Base-by-base conservation (phyloP, 257 asterid genomes). In the Coffea canephora region DNA sequence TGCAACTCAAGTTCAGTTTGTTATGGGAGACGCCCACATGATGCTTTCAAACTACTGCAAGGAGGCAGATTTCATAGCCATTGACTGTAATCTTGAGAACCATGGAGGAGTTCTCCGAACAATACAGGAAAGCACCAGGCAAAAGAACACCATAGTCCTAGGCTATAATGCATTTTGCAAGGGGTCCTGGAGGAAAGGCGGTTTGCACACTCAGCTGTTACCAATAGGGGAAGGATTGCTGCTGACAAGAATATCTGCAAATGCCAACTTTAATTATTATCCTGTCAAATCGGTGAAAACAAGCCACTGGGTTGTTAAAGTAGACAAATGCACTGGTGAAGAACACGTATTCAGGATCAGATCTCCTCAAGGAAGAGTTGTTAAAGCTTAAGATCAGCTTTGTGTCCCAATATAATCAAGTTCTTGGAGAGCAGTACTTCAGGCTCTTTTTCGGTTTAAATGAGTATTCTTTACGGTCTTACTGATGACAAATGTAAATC, bases 171-270 rank as follows among this genome's bases (percentile, higher is more conserved):
- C 97, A 3, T 94, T 91, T 31, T 85, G 94, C 78, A 88, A 83
- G 8, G 91, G 84, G 14, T 77, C 95, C 0, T 91, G 97, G 97
- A 85, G 88, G 66, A 87, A 85, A 19, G 81, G 90, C 75, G 84
- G 85, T 4, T 76, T 84, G 74, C 77, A 87, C 0, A 83, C 91
- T 15, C 94, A 89, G 65, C 77, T 93, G 83, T 87, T 94, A 88
- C 98, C 97, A 0, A 94, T 94, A 0, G 97, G 96, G 68, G 96
- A 89, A 72, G 98, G 97, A 13, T 69, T 94, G 83, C 73, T 93
- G 78, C 83, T 94, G 45, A 89, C 89, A 2, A 83, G 92, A 82
- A 77, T 81, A 18, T 79, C 85, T 34, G 89, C 82, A 11, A 70
- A 45, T 15, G 71, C 61, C 18, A 80, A 81, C 8, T 23, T 74